Evolutionary conservation across 331 rosid species (phyloP).

Genomic region (Pyrus hybrid): DNA sequence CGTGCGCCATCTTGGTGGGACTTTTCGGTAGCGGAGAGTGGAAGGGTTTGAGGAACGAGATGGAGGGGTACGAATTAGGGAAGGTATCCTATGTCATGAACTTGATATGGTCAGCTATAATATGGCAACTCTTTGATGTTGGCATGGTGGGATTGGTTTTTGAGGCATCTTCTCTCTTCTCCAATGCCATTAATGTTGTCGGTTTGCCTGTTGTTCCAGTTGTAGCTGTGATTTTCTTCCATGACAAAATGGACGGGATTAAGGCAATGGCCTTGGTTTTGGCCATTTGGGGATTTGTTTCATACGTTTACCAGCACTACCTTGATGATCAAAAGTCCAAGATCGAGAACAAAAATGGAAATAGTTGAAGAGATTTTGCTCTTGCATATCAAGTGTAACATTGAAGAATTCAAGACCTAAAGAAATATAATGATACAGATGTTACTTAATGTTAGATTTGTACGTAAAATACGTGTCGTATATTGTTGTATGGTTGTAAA

Average conservation of each 20-base stretch:
- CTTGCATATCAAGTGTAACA: not conserved
- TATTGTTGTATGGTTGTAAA: no score
- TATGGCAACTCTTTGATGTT: conserved; percentile 37
- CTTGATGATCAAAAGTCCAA: conserved; percentile 27
- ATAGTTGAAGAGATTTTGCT: not conserved
- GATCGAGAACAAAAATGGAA: not conserved
- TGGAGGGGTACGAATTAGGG: conserved; percentile 46
- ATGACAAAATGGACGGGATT: conserved; percentile 50
- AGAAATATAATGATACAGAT: not conserved
- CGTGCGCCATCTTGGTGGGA: conserved; percentile 27
- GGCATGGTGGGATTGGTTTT: conserved; percentile 57
- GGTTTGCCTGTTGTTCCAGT: conserved; percentile 57
- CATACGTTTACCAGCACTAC: conserved; percentile 58
- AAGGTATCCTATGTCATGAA: conserved; percentile 38
- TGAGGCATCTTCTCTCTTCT: conserved; percentile 64
- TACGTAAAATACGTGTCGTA: not conserved
- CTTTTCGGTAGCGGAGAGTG: conserved; percentile 61
- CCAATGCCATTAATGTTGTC: conserved; percentile 45
- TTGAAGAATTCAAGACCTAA: not conserved
- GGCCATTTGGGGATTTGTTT: conserved; percentile 55
- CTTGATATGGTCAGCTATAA: conserved; percentile 37
- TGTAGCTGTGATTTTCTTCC: conserved; percentile 44
- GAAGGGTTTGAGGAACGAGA: conserved; percentile 39
- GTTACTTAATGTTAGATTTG: no score
- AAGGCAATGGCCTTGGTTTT: conserved; percentile 56